phyloP scores from a whole-genome alignment of 108 stramenopile genomes.

The Chaetoceros tenuissimus region DNA sequence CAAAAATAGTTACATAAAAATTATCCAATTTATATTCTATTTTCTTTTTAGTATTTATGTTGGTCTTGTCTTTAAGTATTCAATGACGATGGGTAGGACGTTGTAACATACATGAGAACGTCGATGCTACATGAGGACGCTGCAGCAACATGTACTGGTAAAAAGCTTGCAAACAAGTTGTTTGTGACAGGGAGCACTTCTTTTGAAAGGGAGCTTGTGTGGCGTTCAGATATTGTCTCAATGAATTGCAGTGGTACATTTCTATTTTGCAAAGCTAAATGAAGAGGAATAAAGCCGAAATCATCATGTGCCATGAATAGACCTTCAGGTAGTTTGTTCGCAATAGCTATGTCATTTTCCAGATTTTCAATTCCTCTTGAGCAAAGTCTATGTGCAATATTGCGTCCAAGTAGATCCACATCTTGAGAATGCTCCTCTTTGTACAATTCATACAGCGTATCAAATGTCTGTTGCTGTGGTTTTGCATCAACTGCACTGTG shows the following conservation, averaged over 20 bases:
- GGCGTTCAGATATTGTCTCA: not conserved
- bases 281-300: constrained; percentile 13
- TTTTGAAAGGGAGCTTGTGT: not conserved
- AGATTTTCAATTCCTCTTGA: not conserved
- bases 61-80: no score
- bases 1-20: no score
- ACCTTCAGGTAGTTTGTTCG: not conserved
- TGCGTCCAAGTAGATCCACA: constrained; percentile 3
- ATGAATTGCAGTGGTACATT: not conserved
- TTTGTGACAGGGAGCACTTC: not conserved
- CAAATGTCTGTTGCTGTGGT: constrained; percentile 6
- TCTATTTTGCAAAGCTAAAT: constrained; percentile 7
- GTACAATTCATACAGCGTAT: not conserved
- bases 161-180: not conserved
- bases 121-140: not conserved
- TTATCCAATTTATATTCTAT: no score
- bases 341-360: constrained; percentile 1
- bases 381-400: constrained; percentile 1
- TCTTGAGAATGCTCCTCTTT: not conserved
- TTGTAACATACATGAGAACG: no score
- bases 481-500: constrained; percentile 11
- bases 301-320: constrained; percentile 4
- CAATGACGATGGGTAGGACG: no score
- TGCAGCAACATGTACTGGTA: not conserved
- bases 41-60: no score